These are phyloP conservation scores for Polytolypa hystricis DNA, from an alignment of 2,329 filamentous ascomycete genomes.

Conservation along the genomic window DNA sequence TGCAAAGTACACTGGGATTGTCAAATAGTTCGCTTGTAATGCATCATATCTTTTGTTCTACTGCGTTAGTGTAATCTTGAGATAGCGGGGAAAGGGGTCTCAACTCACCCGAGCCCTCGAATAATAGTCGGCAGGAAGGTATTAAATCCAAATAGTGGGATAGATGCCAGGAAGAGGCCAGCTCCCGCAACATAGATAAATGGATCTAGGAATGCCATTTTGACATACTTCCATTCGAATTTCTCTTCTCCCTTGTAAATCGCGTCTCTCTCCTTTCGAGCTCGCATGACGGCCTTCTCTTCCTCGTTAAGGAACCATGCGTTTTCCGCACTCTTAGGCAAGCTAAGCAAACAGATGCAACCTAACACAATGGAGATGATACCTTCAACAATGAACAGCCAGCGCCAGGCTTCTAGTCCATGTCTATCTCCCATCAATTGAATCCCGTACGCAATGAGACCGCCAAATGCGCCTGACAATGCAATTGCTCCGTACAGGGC, in stretches of 20 bases:
- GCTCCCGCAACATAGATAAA: slow-evolving; percentile 8
- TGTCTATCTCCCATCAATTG: slow-evolving; percentile 28
- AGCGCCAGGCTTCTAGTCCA: slow-evolving; percentile 33
- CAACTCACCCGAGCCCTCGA: slow-evolving; percentile 13
- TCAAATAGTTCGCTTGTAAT: slow-evolving; percentile 44
- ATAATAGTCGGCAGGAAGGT: slow-evolving; percentile 50
- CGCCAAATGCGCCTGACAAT: slow-evolving; percentile 43
- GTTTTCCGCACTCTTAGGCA: slow-evolving; percentile 37
- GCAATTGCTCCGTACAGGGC: slow-evolving; percentile 44
- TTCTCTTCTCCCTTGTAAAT: slow-evolving; percentile 20
- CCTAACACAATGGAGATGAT: slow-evolving; percentile 23
- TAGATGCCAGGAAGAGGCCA: slow-evolving; percentile 27
- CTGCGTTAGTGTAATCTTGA: slow-evolving; percentile 1
- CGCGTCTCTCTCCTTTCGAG: slow-evolving; percentile 29
- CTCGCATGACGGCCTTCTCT: slow-evolving; percentile 41
- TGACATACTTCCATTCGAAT: slow-evolving; percentile 7
- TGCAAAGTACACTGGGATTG: slow-evolving; percentile 45
- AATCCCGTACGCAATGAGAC: slow-evolving; percentile 43
- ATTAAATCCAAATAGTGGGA: slow-evolving; percentile 45
- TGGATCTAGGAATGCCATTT: slow-evolving; percentile 12
- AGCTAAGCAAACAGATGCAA: slow-evolving; percentile 35
- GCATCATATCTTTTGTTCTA: slow-evolving; percentile 18
- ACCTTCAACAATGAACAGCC: slow-evolving; percentile 40
- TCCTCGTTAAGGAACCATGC: slow-evolving; percentile 41
- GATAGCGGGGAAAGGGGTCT: not conserved